These are phyloP conservation scores for Boletellus sp. DNA, from an alignment of 768 basidiomycete genomes.

Conservation along the genomic window DNA sequence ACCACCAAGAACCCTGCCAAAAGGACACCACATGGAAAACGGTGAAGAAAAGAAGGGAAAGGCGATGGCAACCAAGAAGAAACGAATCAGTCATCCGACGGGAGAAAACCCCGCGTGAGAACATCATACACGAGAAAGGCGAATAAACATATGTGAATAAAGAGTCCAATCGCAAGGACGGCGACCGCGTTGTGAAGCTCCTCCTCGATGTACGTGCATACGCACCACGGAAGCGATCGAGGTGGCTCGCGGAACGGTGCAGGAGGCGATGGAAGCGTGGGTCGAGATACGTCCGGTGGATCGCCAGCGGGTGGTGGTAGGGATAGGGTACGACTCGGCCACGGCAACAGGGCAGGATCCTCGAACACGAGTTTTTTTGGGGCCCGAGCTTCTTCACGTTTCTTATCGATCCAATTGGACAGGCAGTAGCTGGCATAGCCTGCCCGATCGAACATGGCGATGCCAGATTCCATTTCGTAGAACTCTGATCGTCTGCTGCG, in stretches of 20 bases:
- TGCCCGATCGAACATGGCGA: constrained; percentile 23
- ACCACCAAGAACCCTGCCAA: background rate
- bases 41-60: constrained; percentile 4
- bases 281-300: background rate
- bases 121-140: constrained; percentile 29
- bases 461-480: constrained; percentile 28
- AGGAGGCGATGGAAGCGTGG: background rate
- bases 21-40: constrained; percentile 15
- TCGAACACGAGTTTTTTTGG: constrained; percentile 21
- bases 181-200: constrained; percentile 29
- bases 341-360: constrained; percentile 16
- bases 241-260: background rate
- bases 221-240: constrained; percentile 10
- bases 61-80: background rate
- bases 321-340: constrained; percentile 18
- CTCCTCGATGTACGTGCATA: constrained; percentile 21
- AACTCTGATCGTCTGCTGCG: constrained; percentile 21
- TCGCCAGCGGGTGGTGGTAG: background rate
- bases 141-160: constrained; percentile 27
- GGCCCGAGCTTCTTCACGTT: constrained; percentile 17
- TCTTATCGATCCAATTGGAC: constrained; percentile 25
- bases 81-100: constrained; percentile 23
- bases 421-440: constrained; percentile 28
- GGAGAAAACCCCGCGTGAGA: constrained; percentile 23
- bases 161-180: constrained; percentile 22